These are phyloP conservation scores for Monosporascus sp. DNA, from an alignment of 2,329 filamentous ascomycete species.

Conservation along the genomic window DNA sequence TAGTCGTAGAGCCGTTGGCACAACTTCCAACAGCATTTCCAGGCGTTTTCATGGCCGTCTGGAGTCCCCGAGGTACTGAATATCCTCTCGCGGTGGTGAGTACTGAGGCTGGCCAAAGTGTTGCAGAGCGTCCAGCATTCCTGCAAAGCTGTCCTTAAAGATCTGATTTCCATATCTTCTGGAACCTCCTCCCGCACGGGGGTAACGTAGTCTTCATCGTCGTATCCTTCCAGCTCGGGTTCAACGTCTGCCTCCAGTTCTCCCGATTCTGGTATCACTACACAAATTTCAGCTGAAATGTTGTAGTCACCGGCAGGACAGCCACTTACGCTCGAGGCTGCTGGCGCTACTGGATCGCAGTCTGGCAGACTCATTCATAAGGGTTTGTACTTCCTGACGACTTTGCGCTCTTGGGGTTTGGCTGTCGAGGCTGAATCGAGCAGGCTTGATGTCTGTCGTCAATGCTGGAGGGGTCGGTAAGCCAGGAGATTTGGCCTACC, in stretches of 20 bases:
- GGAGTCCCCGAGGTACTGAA: constrained; percentile 71
- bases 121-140: constrained; percentile 96
- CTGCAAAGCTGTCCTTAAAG: constrained; percentile 69
- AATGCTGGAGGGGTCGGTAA: constrained; percentile 64
- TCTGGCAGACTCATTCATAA: constrained; percentile 46
- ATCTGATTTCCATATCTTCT: constrained; percentile 53
- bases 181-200: constrained; percentile 35
- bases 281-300: constrained; percentile 19
- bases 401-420: constrained; percentile 82
- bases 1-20: constrained; percentile 86
- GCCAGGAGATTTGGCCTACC: constrained; percentile 29
- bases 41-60: constrained; percentile 79
- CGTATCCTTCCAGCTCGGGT: constrained; percentile 51
- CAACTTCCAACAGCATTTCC: constrained; percentile 90
- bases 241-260: constrained; percentile 49
- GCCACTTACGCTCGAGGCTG: constrained; percentile 68
- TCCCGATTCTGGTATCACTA: constrained; percentile 46
- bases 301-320: neutral
- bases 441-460: constrained; percentile 66
- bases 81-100: constrained; percentile 72
- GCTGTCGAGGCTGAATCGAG: constrained; percentile 60
- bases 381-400: constrained; percentile 63
- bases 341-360: constrained; percentile 63
- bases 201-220: constrained; percentile 42
- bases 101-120: constrained; percentile 78